A percentile compares a stretch with the other conserved stretches of the same genome.
These are phyloP conservation scores for Trichoderma afroharzianum DNA, from an alignment of 2,329 filamentous ascomycete genomes.

Conservation along the genomic window DNA sequence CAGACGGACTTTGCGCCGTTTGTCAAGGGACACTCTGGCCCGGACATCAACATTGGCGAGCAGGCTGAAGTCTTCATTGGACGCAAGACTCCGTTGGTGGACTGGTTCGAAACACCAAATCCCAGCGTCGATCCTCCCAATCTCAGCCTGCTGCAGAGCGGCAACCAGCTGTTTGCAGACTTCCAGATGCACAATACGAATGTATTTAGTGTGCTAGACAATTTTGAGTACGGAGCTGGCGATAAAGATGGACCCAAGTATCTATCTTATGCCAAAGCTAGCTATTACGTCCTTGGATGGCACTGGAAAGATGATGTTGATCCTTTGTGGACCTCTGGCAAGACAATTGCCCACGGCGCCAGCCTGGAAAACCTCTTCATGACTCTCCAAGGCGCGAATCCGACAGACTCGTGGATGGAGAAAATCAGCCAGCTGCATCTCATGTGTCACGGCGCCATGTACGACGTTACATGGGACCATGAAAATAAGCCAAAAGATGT, in stretches of 20 bases:
- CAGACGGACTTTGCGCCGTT: not conserved
- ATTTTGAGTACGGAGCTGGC: not conserved
- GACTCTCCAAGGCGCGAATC: conserved; percentile 18
- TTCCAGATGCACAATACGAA: not conserved
- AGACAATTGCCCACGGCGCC: conserved; percentile 10
- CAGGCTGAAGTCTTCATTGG: not conserved
- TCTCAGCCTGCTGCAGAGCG: not conserved
- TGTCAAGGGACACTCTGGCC: not conserved
- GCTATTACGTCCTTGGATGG: conserved; percentile 42
- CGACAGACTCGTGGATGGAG: not conserved
- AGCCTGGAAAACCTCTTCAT: conserved; percentile 25
- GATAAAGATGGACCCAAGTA: conserved; percentile 18
- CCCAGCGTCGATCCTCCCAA: not conserved
- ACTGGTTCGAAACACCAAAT: not conserved
- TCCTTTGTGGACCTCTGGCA: conserved; percentile 20
- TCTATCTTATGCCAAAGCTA: conserved; percentile 28
- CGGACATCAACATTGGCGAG: not conserved
- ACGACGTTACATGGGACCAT: not conserved
- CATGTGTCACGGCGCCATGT: not conserved
- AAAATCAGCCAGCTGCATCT: not conserved
- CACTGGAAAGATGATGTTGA: conserved; percentile 27
- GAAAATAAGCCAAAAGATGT: not conserved
- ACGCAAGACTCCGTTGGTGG: not conserved
- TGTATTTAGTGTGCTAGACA: not conserved
- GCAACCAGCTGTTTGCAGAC: not conserved